A percentile compares a stretch with the other conserved stretches of the same genome.
These are phyloP conservation scores for Cystobasidium tubakii DNA, from an alignment of 768 basidiomycete genomes.

Conservation along the genomic window DNA sequence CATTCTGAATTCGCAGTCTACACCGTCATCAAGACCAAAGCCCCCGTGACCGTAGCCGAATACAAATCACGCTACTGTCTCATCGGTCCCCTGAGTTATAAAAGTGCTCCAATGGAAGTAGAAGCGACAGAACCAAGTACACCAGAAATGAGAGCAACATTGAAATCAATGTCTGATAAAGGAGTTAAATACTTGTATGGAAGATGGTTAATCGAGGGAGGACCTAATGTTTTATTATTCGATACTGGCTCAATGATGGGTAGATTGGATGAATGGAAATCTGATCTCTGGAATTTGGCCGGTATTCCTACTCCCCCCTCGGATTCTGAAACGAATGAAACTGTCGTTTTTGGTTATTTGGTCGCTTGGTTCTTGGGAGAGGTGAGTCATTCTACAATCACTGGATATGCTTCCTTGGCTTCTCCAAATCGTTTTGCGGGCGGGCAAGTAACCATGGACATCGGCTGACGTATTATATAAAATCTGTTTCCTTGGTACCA, in stretches of 20 bases:
- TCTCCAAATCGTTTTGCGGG: too few species aligned
- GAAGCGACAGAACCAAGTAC: constrained; percentile 72
- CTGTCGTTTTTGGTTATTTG: constrained; percentile 94
- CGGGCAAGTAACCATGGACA: too few species aligned
- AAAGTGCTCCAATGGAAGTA: constrained; percentile 98
- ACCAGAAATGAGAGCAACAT: constrained; percentile 61
- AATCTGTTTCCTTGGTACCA: too few species aligned
- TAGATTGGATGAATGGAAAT: constrained; percentile 95
- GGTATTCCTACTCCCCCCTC: constrained; percentile 95
- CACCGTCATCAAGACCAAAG: constrained; percentile 62
- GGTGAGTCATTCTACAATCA: constrained; percentile 53
- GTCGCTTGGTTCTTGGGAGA: constrained; percentile 99
- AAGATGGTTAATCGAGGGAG: constrained; percentile 96
- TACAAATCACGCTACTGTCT: constrained; percentile 92
- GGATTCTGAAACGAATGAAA: constrained; percentile 97
- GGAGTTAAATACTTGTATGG: constrained; percentile 94
- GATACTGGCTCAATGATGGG: constrained; percentile 84
- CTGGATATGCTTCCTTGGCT: too few species aligned
- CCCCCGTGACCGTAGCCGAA: constrained; percentile 93
- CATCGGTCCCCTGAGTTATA: constrained; percentile 96
- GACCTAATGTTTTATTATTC: constrained; percentile 88
- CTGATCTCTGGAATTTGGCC: constrained; percentile 94
- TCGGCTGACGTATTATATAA: too few species aligned
- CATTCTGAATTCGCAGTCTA: constrained; percentile 13
- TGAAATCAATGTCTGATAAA: constrained; percentile 75